Conservation (phyloP, 257 asterid genomes). For the Jasminum sambac region DNA sequence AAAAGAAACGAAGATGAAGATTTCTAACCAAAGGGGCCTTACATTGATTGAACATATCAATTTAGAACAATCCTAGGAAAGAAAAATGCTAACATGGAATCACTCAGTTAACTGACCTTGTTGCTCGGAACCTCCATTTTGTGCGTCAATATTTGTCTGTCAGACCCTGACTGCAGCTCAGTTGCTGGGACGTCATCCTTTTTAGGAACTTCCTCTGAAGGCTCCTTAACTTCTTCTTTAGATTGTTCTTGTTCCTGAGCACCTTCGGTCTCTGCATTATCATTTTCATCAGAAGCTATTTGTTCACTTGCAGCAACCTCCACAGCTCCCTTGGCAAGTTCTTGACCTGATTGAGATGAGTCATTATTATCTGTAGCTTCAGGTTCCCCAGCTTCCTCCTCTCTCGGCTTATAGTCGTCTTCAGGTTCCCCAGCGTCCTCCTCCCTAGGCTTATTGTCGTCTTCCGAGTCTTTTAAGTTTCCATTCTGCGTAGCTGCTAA, state of each 20-base stretch:
- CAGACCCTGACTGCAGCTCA: slow-evolving; percentile 39
- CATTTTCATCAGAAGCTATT: slow-evolving; percentile 34
- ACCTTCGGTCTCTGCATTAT: slow-evolving; percentile 32
- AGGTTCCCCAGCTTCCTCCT: slow-evolving; percentile 28
- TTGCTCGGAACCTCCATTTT: slow-evolving; percentile 92
- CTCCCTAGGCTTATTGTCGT: slow-evolving; percentile 24
- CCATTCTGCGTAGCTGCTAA: slow-evolving; percentile 40
- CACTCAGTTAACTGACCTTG: slow-evolving; percentile 47
- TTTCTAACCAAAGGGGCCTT: neutral
- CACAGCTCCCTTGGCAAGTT: slow-evolving; percentile 33
- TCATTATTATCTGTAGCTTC: slow-evolving; percentile 26
- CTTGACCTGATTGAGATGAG: slow-evolving; percentile 33
- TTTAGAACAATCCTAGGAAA: neutral
- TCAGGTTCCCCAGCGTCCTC: slow-evolving; percentile 36
- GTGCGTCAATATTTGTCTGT: slow-evolving; percentile 53
- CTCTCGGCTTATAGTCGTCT: slow-evolving; percentile 27
- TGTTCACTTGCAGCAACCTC: slow-evolving; percentile 29
- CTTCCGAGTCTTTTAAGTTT: slow-evolving; percentile 25
- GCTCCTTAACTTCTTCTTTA: slow-evolving; percentile 37
- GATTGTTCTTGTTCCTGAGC: slow-evolving; percentile 33
- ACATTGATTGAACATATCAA: neutral
- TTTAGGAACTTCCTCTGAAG: slow-evolving; percentile 41
- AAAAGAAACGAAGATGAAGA: neutral
- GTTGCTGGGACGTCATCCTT: slow-evolving; percentile 45
- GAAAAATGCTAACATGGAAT: neutral